Conservation (phyloP, 495 filamentous ascomycete species). For the Tuber umbilicatum region DNA sequence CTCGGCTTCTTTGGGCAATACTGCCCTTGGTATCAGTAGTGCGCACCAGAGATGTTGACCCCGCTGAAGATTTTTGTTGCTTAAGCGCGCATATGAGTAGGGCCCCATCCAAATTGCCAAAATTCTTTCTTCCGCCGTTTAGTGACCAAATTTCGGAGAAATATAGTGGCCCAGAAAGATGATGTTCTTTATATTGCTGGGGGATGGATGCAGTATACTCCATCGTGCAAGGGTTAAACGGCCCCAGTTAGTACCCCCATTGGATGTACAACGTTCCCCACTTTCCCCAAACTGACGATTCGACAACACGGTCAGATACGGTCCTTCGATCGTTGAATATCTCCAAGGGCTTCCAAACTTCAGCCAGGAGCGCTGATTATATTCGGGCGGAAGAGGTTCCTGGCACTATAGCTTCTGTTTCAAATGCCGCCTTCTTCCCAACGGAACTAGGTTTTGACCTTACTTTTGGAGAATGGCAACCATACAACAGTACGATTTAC, state of each 20-base stretch:
- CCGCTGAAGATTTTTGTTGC: neutral
- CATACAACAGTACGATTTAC: no score
- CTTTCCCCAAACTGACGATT: neutral
- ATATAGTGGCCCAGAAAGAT: slow-evolving; percentile 4
- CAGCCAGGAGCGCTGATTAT: neutral
- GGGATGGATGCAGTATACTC: neutral
- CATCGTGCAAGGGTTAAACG: neutral
- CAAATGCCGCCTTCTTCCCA: slow-evolving; percentile 6
- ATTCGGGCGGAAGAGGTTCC: neutral
- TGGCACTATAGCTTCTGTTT: neutral
- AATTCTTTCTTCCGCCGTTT: neutral
- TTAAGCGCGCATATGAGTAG: neutral
- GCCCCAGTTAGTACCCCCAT: slow-evolving; percentile 1
- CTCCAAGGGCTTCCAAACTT: neutral
- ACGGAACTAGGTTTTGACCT: neutral
- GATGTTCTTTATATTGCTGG: slow-evolving; percentile 6
- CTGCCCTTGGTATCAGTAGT: neutral
- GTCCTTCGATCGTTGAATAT: slow-evolving; percentile 4
- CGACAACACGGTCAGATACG: neutral
- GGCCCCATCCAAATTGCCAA: neutral
- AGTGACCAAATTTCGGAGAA: neutral
- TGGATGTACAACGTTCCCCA: neutral
- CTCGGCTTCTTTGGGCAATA: neutral
- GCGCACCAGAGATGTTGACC: neutral
- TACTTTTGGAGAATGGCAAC: neutral